Conservation (phyloP, 2,329 filamentous ascomycete species). For the Xylaria digitata region DNA sequence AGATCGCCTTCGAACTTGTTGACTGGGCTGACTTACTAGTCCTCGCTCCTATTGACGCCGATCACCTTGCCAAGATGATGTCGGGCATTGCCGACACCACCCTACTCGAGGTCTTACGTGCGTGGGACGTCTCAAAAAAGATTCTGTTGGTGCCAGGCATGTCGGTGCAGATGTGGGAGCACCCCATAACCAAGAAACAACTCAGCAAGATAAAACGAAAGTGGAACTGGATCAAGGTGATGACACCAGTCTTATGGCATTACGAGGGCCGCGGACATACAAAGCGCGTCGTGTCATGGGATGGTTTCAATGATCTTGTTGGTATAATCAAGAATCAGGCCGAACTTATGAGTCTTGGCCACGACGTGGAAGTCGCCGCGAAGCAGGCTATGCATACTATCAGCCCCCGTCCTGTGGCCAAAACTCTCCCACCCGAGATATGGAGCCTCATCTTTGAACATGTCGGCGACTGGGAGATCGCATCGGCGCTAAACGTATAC, state of each 20-base stretch:
- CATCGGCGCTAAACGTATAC: constrained; percentile 82
- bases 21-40: constrained; percentile 90
- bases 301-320: constrained; percentile 76
- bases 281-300: constrained; percentile 70
- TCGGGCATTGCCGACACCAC: constrained; percentile 84
- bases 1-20: constrained; percentile 74
- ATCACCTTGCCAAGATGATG: constrained; percentile 88
- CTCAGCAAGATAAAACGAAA: constrained; percentile 83
- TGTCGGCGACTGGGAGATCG: constrained; percentile 90
- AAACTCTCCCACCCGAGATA: constrained; percentile 80
- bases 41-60: constrained; percentile 85
- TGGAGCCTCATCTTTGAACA: constrained; percentile 90
- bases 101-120: constrained; percentile 81
- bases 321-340: constrained; percentile 81
- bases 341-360: constrained; percentile 77
- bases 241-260: constrained; percentile 85
- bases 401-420: constrained; percentile 52
- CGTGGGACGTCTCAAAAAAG: constrained; percentile 88
- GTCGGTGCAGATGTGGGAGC: constrained; percentile 90
- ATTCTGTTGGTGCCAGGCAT: constrained; percentile 88
- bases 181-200: constrained; percentile 88
- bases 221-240: constrained; percentile 87
- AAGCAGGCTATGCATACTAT: constrained; percentile 55
- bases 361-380: constrained; percentile 71
- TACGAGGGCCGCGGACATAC: constrained; percentile 64